Evolutionary conservation across 2,329 filamentous ascomycete species (phyloP), one percentile per base, ranked within the genome.

Genomic region (Paracorniculantispora psalliotae): DNA sequence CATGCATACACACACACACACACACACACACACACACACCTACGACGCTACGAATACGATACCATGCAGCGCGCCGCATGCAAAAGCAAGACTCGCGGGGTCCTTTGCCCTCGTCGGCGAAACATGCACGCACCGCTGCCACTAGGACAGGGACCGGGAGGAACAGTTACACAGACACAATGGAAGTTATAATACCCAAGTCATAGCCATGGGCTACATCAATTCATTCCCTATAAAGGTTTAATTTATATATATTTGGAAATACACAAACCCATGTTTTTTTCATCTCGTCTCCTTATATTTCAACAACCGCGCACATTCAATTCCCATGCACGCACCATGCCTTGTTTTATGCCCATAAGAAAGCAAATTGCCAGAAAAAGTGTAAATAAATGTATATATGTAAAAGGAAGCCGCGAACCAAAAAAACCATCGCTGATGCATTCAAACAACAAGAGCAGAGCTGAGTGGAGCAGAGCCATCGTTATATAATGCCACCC

Each of bases 401-500:
- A 56, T 46, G 41, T 25, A 37, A 48, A 30, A 26, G 41, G 33
- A 57, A 48, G 30, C 30, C 21, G 8, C 15, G 17, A 7, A 23
- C 10, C 17, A 30, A 50, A 43, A 19, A 17, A 7, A 8, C 25
- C n/a, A 49, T n/a, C 21, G 28, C n/a, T 5, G 10, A n/a, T n/a
- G n/a, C n/a, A n/a, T n/a, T n/a, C n/a, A n/a, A n/a, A n/a, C n/a
- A n/a, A n/a, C n/a, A n/a, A n/a, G n/a, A n/a, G n/a, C n/a, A n/a
- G n/a, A n/a, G n/a, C n/a, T n/a, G n/a, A n/a, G n/a, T n/a, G n/a
- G n/a, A n/a, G n/a, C n/a, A n/a, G n/a, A n/a, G n/a, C n/a, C n/a
- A 15, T 41, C 28, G 7, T 33, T 25, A 59, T 30, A 59, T 59
- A 19, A 59, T 59, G 4, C 57, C 57, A 21, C 57, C 57, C 10